Base-by-base conservation (phyloP, 345 rosid genomes). In the Aethionema arabicum region DNA sequence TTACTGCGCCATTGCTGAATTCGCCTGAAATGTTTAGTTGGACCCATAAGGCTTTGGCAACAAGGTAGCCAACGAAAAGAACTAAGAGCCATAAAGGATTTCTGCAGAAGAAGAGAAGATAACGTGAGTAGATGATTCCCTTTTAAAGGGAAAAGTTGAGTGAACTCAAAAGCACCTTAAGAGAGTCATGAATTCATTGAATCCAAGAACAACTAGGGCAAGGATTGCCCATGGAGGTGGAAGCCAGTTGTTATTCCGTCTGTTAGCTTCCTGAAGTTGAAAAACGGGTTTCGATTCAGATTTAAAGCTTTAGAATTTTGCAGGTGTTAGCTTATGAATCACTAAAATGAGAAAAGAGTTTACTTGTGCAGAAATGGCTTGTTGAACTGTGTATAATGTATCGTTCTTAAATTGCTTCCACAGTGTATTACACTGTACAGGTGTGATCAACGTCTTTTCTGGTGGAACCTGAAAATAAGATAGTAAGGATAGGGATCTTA, bases 161-260 rank as follows among this genome's bases (percentile, higher is more conserved):
- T 35, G 11, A 52, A 47, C 35, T 50, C 59, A 46, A 62, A 27
- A 42, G 48, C 67, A 90, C 99, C 99, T 95, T 70, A 95, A 75
- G 60, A 95, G 88, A 54, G 96, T 90, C 97, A 95, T 95, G 61
- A 95, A 95, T 79, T 95, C 99, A 62, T 95, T 90, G 69, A 95
- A 95, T 63, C 99, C 99, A 55, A 95, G 85, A 68, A 90, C 74
- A 30, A 83, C 41, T 76, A 95, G 39, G 6, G 97, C 96, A 56
- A 68, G 79, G 68, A 95, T 90, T 48, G 99, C 99, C 99, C 99
- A 90, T 75, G 99, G 97, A 70, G 99, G 99, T 56, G 99, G 99
- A 51, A 95, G 56, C 96, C 95, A 95, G 85, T 88, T 95, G 91
- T 88, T 90, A 65, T 72, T 86, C 58, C 95, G 93, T 68, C 75